phyloP scores from a whole-genome alignment of 805 yeast genomes.

The Cephaloascus albidus region DNA sequence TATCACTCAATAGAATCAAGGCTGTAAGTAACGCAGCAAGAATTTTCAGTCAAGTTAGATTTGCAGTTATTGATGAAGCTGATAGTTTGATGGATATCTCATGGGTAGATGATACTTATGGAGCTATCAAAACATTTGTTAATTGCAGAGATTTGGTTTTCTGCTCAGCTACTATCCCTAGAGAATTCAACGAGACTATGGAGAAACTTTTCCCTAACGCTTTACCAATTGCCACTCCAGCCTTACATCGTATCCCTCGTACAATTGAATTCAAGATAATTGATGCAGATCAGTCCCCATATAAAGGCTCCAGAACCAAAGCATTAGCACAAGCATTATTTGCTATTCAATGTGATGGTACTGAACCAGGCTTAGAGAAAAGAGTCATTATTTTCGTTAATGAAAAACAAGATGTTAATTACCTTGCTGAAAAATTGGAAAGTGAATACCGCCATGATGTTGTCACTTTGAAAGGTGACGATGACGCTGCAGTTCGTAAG shows the following conservation, averaged over 20 bases:
- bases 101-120: constrained; percentile 58
- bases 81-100: constrained; percentile 84
- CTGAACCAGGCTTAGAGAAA: constrained; percentile 69
- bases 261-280: constrained; percentile 64
- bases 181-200: constrained; percentile 58
- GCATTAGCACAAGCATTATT: constrained; percentile 85
- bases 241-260: constrained; percentile 76
- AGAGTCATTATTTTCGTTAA: constrained; percentile 83
- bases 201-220: constrained; percentile 54
- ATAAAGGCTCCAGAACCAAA: constrained; percentile 71
- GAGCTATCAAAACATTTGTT: constrained; percentile 39
- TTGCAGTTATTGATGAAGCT: constrained; percentile 83
- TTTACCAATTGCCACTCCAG: constrained; percentile 64
- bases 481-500: constrained; percentile 50
- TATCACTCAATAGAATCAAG: constrained; percentile 21
- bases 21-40: constrained; percentile 22
- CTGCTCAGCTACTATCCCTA: constrained; percentile 88
- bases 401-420: constrained; percentile 51
- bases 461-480: constrained; percentile 58
- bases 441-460: constrained; percentile 48
- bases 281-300: constrained; percentile 73
- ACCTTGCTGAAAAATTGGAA: constrained; percentile 45
- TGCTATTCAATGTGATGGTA: constrained; percentile 76
- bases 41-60: constrained; percentile 36
- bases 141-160: constrained; percentile 57